A percentile compares a stretch with the other conserved stretches of the same genome.
Conservation (phyloP, 768 basidiomycete genomes). For the Cyathus striatus region DNA sequence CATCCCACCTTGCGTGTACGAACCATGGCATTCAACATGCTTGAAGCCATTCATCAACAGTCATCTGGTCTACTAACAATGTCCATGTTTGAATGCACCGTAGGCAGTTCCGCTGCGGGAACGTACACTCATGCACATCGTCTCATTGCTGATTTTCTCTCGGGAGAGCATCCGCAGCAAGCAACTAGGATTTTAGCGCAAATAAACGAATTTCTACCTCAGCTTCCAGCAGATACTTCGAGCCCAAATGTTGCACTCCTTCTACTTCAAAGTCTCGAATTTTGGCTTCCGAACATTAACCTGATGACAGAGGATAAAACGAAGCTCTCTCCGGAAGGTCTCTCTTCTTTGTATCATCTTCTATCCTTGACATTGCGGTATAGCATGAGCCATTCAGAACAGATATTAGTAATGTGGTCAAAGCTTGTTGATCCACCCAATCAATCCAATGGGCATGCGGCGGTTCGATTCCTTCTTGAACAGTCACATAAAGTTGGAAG, state of each 20-base stretch:
- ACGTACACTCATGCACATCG: conserved; percentile 81
- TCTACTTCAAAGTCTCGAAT: conserved; percentile 74
- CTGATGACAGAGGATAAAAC: conserved; percentile 58
- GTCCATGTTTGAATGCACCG: conserved; percentile 67
- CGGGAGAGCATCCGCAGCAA: conserved; percentile 68
- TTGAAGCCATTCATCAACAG: conserved; percentile 69
- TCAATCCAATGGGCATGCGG: conserved; percentile 70
- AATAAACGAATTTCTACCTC: conserved; percentile 68
- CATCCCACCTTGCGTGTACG: conserved; percentile 63
- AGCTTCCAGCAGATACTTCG: conserved; percentile 46
- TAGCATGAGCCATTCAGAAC: conserved; percentile 69
- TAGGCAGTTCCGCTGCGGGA: conserved; percentile 66
- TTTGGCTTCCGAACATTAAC: conserved; percentile 78
- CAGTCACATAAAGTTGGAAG: conserved; percentile 84
- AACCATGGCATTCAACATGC: conserved; percentile 70
- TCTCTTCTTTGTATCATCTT: conserved; percentile 70
- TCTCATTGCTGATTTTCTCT: conserved; percentile 70
- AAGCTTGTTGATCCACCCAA: conserved; percentile 70
- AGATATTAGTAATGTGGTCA: conserved; percentile 75
- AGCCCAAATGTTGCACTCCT: conserved; percentile 44
- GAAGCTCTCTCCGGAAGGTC: conserved; percentile 51
- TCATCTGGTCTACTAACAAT: conserved; percentile 63
- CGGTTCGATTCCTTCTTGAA: conserved; percentile 79
- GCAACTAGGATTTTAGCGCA: conserved; percentile 63
- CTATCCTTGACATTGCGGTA: conserved; percentile 80